phyloP scores from a whole-genome alignment of 1,284 basidiomycete species.

The Ganoderma resinaceum region DNA sequence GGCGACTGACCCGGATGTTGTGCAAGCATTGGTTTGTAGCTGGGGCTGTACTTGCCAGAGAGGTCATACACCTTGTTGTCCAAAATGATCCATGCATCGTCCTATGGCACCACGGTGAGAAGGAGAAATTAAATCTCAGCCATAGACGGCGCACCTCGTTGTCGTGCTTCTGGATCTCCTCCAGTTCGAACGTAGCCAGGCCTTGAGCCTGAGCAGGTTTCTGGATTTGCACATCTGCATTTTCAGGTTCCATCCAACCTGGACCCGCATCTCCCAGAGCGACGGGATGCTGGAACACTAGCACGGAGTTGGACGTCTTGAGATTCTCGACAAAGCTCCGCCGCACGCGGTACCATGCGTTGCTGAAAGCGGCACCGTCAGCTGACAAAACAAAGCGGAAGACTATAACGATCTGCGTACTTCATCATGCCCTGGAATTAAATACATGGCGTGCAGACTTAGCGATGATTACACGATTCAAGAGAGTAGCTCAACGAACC shows the following conservation, averaged over 20 bases:
- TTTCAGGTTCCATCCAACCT: conserved; percentile 34
- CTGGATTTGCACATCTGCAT: neutral
- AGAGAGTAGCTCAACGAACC: conserved; percentile 4
- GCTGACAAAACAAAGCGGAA: neutral
- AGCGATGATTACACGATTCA: neutral
- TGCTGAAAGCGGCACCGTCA: conserved; percentile 18
- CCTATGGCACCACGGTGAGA: conserved; percentile 11
- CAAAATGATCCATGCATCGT: conserved; percentile 38
- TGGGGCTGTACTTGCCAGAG: neutral
- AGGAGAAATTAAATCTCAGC: neutral
- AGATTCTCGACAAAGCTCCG: conserved; percentile 21
- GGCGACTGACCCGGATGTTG: conserved; percentile 35
- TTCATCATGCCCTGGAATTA: conserved; percentile 35
- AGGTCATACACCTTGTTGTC: conserved; percentile 38
- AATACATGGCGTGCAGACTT: neutral
- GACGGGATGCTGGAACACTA: conserved; percentile 34
- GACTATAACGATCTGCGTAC: conserved; percentile 27
- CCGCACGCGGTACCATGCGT: conserved; percentile 36
- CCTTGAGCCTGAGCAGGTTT: too few species aligned
- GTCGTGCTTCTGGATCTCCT: conserved; percentile 34
- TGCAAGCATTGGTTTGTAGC: conserved; percentile 26
- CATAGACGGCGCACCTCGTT: conserved; percentile 19
- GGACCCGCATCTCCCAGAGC: conserved; percentile 28
- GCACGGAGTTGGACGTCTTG: conserved; percentile 8
- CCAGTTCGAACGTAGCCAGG: conserved; percentile 26